phyloP scores from a whole-genome alignment of 176 grass and related monocot species.

The Triticum dicoccoides region DNA sequence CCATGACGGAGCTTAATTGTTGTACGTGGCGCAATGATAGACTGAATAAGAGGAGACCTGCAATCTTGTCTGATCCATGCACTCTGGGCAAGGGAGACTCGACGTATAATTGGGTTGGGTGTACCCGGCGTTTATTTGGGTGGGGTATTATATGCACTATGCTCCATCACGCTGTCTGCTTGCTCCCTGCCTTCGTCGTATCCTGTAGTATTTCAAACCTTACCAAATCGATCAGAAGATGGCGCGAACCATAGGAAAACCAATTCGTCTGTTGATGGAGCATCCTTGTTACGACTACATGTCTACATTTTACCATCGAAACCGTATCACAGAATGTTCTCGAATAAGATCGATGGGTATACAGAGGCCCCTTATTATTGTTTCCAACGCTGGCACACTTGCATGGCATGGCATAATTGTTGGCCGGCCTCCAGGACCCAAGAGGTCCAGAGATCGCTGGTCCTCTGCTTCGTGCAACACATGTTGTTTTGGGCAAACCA shows the following conservation, averaged over 20 bases:
- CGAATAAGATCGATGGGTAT: background rate
- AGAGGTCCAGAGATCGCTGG: background rate
- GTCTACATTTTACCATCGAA: background rate
- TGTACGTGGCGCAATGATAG: conserved; percentile 3
- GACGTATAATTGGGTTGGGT: conserved; percentile 3
- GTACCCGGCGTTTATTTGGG: background rate
- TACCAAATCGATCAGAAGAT: too few relatives aligned
- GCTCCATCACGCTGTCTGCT: background rate
- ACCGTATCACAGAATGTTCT: background rate
- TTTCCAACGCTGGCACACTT: background rate
- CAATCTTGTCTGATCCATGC: conserved; percentile 9
- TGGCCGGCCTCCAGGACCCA: background rate
- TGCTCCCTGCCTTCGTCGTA: background rate
- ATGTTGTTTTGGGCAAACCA: conserved; percentile 9
- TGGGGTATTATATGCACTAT: background rate
- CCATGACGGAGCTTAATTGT: conserved; percentile 22
- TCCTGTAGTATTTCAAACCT: background rate
- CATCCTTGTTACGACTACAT: too few relatives aligned
- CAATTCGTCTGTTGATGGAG: too few relatives aligned
- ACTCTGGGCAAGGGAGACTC: background rate
- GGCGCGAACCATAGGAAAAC: too few relatives aligned
- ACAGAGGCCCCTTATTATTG: background rate
- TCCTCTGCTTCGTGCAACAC: conserved; percentile 23
- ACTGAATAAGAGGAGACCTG: background rate
- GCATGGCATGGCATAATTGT: background rate